These are phyloP conservation scores for Obelidium mucronatum DNA, from an alignment of 192 early-diverging fungal genomes.

Conservation along the genomic window DNA sequence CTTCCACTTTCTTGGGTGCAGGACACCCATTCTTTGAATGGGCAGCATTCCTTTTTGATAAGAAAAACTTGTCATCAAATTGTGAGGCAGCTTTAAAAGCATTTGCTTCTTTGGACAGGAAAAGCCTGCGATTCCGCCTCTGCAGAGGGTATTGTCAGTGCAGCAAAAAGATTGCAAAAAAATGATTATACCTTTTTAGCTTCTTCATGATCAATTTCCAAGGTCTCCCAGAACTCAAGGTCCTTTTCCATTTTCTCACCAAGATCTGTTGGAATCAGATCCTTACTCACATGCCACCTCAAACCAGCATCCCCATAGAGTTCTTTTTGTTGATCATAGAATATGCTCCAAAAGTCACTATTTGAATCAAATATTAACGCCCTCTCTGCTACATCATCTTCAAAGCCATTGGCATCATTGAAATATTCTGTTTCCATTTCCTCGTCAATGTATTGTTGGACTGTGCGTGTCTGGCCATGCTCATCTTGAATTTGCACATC, in stretches of 20 bases:
- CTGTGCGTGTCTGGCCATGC: not conserved
- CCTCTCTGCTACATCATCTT: conserved; percentile 47
- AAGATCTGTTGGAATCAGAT: not conserved
- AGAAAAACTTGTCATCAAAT: conserved; percentile 31
- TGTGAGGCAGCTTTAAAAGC: conserved; percentile 26
- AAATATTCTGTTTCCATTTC: conserved; percentile 17
- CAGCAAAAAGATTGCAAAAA: conserved; percentile 1
- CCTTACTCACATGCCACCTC: conserved; percentile 36
- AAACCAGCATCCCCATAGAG: not conserved
- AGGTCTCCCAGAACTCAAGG: not conserved
- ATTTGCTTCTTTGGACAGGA: conserved; percentile 39
- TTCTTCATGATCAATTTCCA: conserved; percentile 2
- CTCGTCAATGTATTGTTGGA: conserved; percentile 10
- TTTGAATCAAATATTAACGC: conserved; percentile 47
- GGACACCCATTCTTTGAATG: not conserved
- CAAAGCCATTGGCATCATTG: conserved; percentile 31
- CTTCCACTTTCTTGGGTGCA: not conserved
- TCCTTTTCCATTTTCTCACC: conserved; percentile 1
- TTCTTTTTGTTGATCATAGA: conserved; percentile 42
- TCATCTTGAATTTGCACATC: not conserved
- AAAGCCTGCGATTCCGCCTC: conserved; percentile 46
- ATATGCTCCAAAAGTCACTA: conserved; percentile 55
- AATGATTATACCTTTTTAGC: not conserved
- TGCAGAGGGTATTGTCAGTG: too few species aligned
- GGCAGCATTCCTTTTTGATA: conserved; percentile 24